phyloP scores from a whole-genome alignment of 108 stramenopile species.

The Bacterosira constricta region DNA sequence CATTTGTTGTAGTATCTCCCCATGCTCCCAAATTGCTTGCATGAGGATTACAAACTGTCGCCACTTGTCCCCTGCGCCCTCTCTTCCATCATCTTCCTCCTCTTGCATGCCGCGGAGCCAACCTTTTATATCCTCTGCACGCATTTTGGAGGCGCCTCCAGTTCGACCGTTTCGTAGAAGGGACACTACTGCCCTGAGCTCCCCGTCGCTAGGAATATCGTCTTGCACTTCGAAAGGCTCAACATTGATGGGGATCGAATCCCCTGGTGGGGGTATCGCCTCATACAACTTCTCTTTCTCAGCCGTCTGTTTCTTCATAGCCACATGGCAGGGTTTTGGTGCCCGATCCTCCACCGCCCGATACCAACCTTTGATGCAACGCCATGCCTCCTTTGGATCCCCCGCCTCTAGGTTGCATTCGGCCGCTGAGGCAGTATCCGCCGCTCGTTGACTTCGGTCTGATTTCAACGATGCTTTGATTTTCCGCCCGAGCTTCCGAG shows the following conservation, averaged over 20 bases:
- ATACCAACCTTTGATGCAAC: constrained; percentile 13
- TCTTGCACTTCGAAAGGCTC: too few species aligned
- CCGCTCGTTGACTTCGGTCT: neutral
- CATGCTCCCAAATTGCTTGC: constrained; percentile 6
- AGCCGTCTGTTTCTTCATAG: neutral
- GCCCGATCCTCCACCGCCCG: constrained; percentile 2
- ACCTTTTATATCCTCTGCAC: constrained; percentile 2
- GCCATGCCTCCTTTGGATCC: constrained; percentile 1
- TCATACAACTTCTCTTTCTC: neutral
- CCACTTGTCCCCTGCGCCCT: neutral
- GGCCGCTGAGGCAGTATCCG: neutral
- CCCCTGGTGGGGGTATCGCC: neutral
- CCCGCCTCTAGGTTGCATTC: neutral
- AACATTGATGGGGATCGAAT: too few species aligned
- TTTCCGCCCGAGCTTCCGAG: neutral
- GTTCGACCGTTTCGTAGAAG: constrained; percentile 1
- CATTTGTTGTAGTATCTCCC: constrained; percentile 10
- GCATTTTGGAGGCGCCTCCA: constrained; percentile 3
- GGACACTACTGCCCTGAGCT: too few species aligned
- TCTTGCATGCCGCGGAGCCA: neutral
- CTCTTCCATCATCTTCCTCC: neutral
- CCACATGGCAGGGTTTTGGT: neutral
- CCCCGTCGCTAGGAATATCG: too few species aligned
- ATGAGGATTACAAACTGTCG: neutral
- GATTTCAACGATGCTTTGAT: neutral